A percentile compares a stretch with the other conserved stretches of the same genome.
Conservation (phyloP, 371 early-diverging fungal species). For the Rhizopus delemar region DNA sequence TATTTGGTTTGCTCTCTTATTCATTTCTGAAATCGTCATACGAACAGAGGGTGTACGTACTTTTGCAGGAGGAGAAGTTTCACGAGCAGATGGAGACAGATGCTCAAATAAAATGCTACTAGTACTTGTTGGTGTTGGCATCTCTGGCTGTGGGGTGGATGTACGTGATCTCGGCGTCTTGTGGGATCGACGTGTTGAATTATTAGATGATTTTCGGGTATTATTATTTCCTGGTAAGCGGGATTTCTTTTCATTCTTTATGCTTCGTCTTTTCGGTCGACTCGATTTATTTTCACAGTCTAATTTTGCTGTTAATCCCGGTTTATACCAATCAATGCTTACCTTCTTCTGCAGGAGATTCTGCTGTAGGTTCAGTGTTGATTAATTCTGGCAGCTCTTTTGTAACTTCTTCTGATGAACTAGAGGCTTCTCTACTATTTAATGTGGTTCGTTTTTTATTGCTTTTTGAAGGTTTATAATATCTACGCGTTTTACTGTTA, state of each 20-base stretch:
- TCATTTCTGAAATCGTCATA: slow-evolving; percentile 59
- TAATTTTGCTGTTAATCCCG: too few relatives aligned
- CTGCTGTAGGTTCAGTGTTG: too few relatives aligned
- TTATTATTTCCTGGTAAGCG: slow-evolving; percentile 10
- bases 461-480: slow-evolving; percentile 22
- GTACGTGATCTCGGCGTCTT: slow-evolving; percentile 27
- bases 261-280: slow-evolving; percentile 2
- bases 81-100: slow-evolving; percentile 23
- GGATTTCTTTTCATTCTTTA: slow-evolving; percentile 18
- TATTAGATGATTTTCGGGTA: not conserved
- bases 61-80: slow-evolving; percentile 42
- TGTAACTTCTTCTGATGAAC: too few relatives aligned
- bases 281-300: slow-evolving; percentile 7
- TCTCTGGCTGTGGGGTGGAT: slow-evolving; percentile 28
- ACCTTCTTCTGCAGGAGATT: too few relatives aligned
- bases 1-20: slow-evolving; percentile 55
- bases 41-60: slow-evolving; percentile 48
- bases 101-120: slow-evolving; percentile 19
- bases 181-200: slow-evolving; percentile 11
- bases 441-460: slow-evolving; percentile 42
- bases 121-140: slow-evolving; percentile 10
- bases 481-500: slow-evolving; percentile 29
- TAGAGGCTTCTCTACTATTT: slow-evolving; percentile 19
- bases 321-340: too few relatives aligned
- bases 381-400: too few relatives aligned